Conservation (phyloP, 257 asterid genomes). For the Penstemon eatonii region DNA sequence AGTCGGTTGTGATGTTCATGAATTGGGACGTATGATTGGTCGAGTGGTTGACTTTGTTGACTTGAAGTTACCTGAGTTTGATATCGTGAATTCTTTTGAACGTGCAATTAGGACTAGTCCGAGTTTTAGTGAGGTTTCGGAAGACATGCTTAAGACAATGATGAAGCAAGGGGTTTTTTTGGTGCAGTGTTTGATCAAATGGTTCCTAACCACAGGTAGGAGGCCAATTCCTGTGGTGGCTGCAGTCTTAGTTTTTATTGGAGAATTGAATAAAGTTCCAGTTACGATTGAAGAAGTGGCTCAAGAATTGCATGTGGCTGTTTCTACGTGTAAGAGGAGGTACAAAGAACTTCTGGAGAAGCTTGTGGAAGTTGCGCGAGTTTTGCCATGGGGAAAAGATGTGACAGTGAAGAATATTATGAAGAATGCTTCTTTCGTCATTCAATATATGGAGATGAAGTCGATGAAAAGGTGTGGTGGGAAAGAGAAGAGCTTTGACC, state of each 20-base stretch:
- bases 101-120: conserved; percentile 38
- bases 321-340: conserved; percentile 59
- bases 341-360: conserved; percentile 67
- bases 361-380: conserved; percentile 68
- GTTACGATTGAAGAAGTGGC: conserved; percentile 66
- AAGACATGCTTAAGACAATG: conserved; percentile 50
- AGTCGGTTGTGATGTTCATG: conserved; percentile 59
- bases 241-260: conserved; percentile 71
- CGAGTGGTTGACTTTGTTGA: conserved; percentile 63
- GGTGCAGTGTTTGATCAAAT: conserved; percentile 83
- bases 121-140: conserved; percentile 35
- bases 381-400: conserved; percentile 88
- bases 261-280: conserved; percentile 49
- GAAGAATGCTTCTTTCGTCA: conserved; percentile 67
- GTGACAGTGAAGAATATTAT: conserved; percentile 62
- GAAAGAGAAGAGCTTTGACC: conserved; percentile 33
- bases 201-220: conserved; percentile 84
- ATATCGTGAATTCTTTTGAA: conserved; percentile 53
- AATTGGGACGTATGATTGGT: conserved; percentile 68
- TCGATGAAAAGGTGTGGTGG: conserved; percentile 38
- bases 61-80: conserved; percentile 63
- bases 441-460: conserved; percentile 84
- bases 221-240: conserved; percentile 80
- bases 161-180: conserved; percentile 74
- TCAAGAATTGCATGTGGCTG: conserved; percentile 46